phyloP scores from a whole-genome alignment of 177 flowering plant genomes.

The Vitis hybrid region DNA sequence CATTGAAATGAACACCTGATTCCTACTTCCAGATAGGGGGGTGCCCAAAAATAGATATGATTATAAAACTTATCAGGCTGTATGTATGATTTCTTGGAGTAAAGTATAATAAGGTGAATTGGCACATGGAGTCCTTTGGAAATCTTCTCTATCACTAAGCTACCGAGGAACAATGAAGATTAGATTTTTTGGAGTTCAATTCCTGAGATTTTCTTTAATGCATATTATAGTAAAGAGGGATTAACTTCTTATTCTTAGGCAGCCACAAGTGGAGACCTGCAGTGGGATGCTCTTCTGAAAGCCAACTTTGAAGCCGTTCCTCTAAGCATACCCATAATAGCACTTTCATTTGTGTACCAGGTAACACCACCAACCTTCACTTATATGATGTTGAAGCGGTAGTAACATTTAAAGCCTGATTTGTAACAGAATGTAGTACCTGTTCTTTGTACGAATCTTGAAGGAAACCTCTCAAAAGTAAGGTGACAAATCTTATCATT shows the following conservation, averaged over 20 bases:
- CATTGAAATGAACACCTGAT: too few relatives aligned
- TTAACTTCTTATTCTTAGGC: constrained; percentile 37
- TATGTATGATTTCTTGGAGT: too few relatives aligned
- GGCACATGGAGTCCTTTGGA: too few relatives aligned
- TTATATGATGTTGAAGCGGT: not conserved
- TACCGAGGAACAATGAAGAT: too few relatives aligned
- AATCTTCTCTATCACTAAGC: too few relatives aligned
- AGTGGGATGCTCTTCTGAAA: constrained; percentile 76
- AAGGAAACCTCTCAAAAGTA: constrained; percentile 88
- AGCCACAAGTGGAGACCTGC: constrained; percentile 75
- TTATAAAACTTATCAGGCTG: too few relatives aligned
- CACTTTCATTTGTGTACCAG: constrained; percentile 95
- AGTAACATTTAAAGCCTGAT: constrained; percentile 3
- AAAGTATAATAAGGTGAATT: too few relatives aligned
- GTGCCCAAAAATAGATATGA: too few relatives aligned
- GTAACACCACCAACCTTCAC: constrained; percentile 31
- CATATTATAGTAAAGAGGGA: not conserved
- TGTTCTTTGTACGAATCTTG: constrained; percentile 93
- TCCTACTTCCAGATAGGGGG: too few relatives aligned
- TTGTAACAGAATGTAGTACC: constrained; percentile 89
- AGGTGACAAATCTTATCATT: constrained; percentile 53
- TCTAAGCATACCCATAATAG: constrained; percentile 80
- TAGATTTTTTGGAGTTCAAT: not conserved
- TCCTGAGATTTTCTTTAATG: not conserved
- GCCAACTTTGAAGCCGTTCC: constrained; percentile 88